Evolutionary conservation across 768 basidiomycete genomes (phyloP).

Genomic region (Xerocomus spinulosus): DNA sequence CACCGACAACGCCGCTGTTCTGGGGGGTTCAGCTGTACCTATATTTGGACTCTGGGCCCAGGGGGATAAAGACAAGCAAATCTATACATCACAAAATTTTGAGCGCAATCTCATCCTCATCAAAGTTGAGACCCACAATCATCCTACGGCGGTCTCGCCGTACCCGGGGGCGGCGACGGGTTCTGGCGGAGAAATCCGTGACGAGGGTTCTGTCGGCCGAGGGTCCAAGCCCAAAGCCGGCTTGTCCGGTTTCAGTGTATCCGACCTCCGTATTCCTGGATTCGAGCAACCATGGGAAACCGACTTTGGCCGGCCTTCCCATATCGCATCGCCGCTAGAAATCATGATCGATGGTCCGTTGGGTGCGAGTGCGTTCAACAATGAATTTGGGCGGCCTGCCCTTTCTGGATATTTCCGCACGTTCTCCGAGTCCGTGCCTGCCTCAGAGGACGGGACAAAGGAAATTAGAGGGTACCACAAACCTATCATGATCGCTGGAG

Average conservation of each 20-base stretch:
- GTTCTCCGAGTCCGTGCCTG: constrained; percentile 73
- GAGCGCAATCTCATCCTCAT: constrained; percentile 87
- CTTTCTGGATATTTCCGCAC: constrained; percentile 94
- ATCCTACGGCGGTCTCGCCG: constrained; percentile 97
- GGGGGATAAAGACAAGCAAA: constrained; percentile 20
- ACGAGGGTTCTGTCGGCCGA: constrained; percentile 93
- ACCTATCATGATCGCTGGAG: constrained; percentile 99
- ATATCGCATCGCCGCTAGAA: constrained; percentile 90
- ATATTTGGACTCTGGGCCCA: constrained; percentile 59
- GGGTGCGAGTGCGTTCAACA: constrained; percentile 94
- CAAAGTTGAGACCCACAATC: constrained; percentile 99
- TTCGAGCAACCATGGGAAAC: constrained; percentile 94
- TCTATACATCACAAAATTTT: constrained; percentile 50
- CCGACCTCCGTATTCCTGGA: constrained; percentile 89
- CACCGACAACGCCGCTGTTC: constrained; percentile 95
- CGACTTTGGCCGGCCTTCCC: constrained; percentile 83
- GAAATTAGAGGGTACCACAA: constrained; percentile 97
- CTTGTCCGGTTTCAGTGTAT: constrained; percentile 86
- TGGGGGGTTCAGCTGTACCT: constrained; percentile 65
- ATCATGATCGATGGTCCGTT: constrained; percentile 98
- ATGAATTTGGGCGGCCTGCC: constrained; percentile 95
- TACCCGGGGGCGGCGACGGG: constrained; percentile 99
- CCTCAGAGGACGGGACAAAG: constrained; percentile 41
- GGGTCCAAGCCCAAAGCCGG: constrained; percentile 98
- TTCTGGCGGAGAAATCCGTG: constrained; percentile 96